Base-by-base conservation (phyloP, 2,329 filamentous ascomycete genomes). In the Botrytis pseudocinerea region DNA sequence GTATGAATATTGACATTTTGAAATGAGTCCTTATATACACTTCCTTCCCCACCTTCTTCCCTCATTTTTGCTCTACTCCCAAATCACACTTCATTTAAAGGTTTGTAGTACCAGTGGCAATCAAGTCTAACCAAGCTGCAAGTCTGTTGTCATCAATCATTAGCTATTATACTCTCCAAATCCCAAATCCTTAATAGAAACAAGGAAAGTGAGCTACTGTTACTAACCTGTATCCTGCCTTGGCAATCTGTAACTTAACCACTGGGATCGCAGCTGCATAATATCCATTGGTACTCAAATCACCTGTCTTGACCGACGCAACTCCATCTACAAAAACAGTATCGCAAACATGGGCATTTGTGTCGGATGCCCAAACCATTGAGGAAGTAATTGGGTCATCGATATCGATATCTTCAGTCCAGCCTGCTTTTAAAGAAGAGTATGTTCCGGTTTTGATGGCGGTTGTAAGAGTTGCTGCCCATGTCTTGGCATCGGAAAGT, bases 61-160 rank as follows among this genome's bases (percentile, higher is more conserved):
- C 28, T 16, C n/a, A 22, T 22, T 57, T 28, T 16, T 5, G 4
- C 42, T 42, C 4, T 10, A 18, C 8, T 57, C 8, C 14, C 44
- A 68, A 35, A 22, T 32, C 18, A n/a, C 14, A 7, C 2, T 40
- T 64, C 22, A 32, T 32, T 69, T 48, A 72, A 9, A 72, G 63
- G 18, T 28, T 51, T 59, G 73, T 75, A 14, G 54, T 74, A 7
- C 76, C 77, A 14, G 76, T 76, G 9, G 84, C 88, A 77, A 92
- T 89, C 77, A 86, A 82, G 78, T 92, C 89, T 75, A 93, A 82
- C 89, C 89, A 93, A n/a, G 87, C 87, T 2, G 89, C 91, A 79
- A 93, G 73, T 63, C 76, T 76, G 60, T 66, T 28, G 6, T 42
- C 2, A 10, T 2, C n/a, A 28, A 42, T 10, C 4, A 16, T 70